Percentiles rank a stretch among this genome's conserved stretches.
Conservation (phyloP, 495 filamentous ascomycete genomes). For the Xylona heveae region DNA sequence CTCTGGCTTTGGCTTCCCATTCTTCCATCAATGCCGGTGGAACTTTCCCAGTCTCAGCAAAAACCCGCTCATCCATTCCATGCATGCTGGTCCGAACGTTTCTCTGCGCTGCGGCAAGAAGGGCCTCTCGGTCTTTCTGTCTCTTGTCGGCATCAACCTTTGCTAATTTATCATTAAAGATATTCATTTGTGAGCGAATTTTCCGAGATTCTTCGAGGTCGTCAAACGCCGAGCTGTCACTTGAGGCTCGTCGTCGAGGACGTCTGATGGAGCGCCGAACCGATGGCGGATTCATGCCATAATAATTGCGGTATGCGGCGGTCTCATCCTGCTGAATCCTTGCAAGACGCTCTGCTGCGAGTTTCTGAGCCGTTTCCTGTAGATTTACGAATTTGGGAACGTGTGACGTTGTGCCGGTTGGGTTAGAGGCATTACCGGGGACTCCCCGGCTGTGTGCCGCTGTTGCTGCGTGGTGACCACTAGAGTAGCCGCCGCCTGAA, state of each 20-base stretch:
- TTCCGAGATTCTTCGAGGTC: conserved; percentile 47
- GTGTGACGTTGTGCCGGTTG: conserved; percentile 9
- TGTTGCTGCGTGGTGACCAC: conserved; percentile 19
- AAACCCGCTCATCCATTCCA: conserved; percentile 60
- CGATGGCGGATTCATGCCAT: conserved; percentile 30
- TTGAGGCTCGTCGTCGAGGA: conserved; percentile 41
- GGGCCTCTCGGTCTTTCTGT: conserved; percentile 43
- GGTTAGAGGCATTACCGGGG: conserved; percentile 10
- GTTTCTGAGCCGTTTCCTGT: conserved; percentile 66
- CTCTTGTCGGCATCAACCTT: conserved; percentile 57
- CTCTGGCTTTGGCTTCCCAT: conserved; percentile 57
- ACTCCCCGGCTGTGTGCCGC: conserved; percentile 18
- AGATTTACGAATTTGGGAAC: conserved; percentile 34
- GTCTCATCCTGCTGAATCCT: conserved; percentile 59
- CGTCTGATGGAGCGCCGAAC: conserved; percentile 32
- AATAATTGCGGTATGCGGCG: conserved; percentile 47
- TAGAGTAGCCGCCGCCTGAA: conserved; percentile 6
- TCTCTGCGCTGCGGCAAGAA: conserved; percentile 61
- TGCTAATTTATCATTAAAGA: conserved; percentile 43
- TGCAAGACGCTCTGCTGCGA: conserved; percentile 62
- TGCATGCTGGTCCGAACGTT: conserved; percentile 64
- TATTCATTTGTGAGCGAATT: conserved; percentile 62
- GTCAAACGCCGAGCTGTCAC: conserved; percentile 24
- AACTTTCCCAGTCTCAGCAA: conserved; percentile 55
- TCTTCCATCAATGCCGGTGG: conserved; percentile 44